These are phyloP conservation scores for Anthostomella pinea DNA, from an alignment of 2,329 filamentous ascomycete species.

Conservation along the genomic window DNA sequence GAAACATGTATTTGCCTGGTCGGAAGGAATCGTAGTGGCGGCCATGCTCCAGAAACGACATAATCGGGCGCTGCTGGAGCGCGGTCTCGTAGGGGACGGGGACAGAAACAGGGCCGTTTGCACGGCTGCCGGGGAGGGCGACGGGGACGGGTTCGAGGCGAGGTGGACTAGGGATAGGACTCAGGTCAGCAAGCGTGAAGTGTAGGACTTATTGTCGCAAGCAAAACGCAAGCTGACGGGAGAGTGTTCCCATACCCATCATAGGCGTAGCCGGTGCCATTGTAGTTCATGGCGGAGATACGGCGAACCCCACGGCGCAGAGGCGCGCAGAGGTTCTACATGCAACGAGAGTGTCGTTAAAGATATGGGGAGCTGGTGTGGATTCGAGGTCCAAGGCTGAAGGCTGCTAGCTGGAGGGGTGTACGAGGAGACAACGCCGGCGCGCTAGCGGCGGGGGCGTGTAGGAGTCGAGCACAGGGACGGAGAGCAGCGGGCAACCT, in stretches of 20 bases:
- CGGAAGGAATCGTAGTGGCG: conserved; percentile 67
- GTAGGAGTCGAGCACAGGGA: too few species aligned
- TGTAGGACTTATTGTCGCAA: too few species aligned
- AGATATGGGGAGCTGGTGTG: background rate
- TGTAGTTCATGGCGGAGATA: conserved; percentile 1
- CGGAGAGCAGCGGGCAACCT: too few species aligned
- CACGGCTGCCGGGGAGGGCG: too few species aligned
- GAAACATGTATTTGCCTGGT: conserved; percentile 69
- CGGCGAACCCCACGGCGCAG: background rate
- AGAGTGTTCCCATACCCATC: background rate
- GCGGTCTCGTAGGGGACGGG: background rate
- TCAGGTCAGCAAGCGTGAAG: too few species aligned
- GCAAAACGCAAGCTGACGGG: background rate
- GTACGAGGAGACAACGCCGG: too few species aligned
- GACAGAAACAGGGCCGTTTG: background rate
- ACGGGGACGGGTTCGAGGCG: too few species aligned
- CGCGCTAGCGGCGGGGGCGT: too few species aligned
- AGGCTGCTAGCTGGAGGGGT: too few species aligned
- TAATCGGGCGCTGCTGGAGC: background rate
- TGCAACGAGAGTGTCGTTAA: too few species aligned
- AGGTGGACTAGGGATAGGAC: too few species aligned
- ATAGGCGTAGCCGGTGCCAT: background rate
- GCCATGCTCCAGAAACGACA: conserved; percentile 45
- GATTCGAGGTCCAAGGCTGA: conserved; percentile 1
- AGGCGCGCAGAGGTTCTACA: background rate